Conservation (phyloP, 169 alveolate species). For the Eimeria maxima region DNA sequence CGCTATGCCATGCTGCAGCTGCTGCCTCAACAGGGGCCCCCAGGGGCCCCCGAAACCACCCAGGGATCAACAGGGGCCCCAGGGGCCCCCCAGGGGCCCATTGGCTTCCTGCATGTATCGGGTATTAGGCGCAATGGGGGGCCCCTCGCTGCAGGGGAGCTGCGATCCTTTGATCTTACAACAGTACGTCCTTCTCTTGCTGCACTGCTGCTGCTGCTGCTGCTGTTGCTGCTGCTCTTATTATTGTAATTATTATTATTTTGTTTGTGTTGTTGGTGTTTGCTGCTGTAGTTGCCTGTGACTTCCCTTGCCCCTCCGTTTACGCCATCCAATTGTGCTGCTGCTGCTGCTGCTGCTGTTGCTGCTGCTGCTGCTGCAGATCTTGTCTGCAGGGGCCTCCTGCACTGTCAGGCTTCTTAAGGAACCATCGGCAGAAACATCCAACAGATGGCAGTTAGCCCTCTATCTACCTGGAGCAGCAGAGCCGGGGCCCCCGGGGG, state of each 20-base stretch:
- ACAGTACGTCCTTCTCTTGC: neutral
- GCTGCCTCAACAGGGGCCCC: conserved; percentile 54
- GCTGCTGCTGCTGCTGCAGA: conserved; percentile 71
- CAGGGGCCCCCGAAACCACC: conserved; percentile 19
- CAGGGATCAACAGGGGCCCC: conserved; percentile 7
- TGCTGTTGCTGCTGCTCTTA: neutral
- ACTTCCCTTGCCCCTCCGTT: neutral
- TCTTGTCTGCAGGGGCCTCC: conserved; percentile 48
- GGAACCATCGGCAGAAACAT: conserved; percentile 28
- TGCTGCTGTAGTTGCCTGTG: neutral
- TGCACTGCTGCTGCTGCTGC: conserved; percentile 31
- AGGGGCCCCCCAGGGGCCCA: neutral
- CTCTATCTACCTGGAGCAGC: neutral
- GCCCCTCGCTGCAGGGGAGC: conserved; percentile 19
- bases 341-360: conserved; percentile 32
- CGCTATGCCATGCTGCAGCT: conserved; percentile 60
- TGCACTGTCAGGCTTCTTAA: conserved; percentile 30
- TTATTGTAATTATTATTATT: no score
- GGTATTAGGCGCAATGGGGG: conserved; percentile 21
- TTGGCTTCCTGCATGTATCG: conserved; percentile 46
- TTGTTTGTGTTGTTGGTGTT: neutral
- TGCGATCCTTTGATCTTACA: conserved; percentile 10
- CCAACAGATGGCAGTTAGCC: conserved; percentile 55
- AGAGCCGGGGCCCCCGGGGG: conserved; percentile 58
- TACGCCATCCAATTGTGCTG: neutral